Conservation (phyloP, 1,284 basidiomycete species). For the Athelia psychrophila region DNA sequence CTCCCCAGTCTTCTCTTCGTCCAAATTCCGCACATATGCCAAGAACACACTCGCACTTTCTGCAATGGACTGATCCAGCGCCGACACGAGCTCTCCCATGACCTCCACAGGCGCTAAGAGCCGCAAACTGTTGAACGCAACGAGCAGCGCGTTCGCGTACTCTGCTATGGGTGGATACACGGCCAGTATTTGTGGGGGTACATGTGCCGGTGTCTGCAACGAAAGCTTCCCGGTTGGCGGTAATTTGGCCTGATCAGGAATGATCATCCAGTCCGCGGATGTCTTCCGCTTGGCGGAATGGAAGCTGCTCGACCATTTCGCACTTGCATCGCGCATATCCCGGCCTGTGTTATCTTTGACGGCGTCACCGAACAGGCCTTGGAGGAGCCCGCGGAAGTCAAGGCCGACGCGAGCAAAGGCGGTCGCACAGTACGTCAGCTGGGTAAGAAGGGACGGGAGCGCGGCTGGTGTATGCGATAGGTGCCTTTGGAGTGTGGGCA, state of each 20-base stretch:
- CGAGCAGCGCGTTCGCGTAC: conserved; percentile 73
- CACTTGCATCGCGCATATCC: conserved; percentile 34
- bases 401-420: conserved; percentile 91
- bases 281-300: conserved; percentile 8
- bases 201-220: conserved; percentile 38
- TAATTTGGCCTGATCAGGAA: conserved; percentile 22
- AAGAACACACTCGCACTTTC: conserved; percentile 41
- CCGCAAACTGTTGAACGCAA: conserved; percentile 78
- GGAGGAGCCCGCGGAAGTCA: conserved; percentile 73
- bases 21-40: conserved; percentile 36
- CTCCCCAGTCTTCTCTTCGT: conserved; percentile 18
- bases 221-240: conserved; percentile 26
- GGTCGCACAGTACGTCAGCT: conserved; percentile 89
- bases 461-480: conserved; percentile 57
- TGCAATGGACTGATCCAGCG: conserved; percentile 52
- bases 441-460: conserved; percentile 83
- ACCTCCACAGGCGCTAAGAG: conserved; percentile 72
- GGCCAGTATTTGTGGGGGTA: conserved; percentile 67
- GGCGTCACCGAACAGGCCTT: conserved; percentile 60
- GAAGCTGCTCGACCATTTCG: conserved; percentile 25
- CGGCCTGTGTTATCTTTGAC: conserved; percentile 42
- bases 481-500: conserved; percentile 59
- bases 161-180: conserved; percentile 78
- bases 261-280: conserved; percentile 51
- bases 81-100: conserved; percentile 39